Percentiles rank a stretch among this genome's conserved stretches.
Conservation (phyloP, 768 basidiomycete genomes). For the Boletales sp. region DNA sequence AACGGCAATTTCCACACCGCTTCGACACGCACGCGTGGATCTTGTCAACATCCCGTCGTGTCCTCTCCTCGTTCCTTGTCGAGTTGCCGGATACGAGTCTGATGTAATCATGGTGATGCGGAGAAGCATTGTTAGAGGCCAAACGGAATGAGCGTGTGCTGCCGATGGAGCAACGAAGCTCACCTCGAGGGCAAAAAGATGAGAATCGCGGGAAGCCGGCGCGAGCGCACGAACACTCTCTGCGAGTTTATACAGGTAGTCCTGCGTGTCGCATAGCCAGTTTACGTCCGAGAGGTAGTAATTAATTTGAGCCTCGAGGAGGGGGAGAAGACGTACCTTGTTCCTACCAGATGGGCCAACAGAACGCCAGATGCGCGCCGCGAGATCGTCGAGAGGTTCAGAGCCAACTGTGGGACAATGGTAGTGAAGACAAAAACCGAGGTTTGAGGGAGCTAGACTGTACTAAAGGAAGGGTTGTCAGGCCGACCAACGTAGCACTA, state of each 20-base stretch:
- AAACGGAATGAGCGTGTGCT: too few relatives aligned
- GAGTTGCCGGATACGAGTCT: too few relatives aligned
- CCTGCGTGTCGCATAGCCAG: constrained; percentile 40
- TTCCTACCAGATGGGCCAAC: constrained; percentile 88
- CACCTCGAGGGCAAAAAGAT: constrained; percentile 77
- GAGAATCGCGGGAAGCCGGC: constrained; percentile 69
- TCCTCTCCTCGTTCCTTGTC: too few relatives aligned
- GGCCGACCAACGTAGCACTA: constrained; percentile 86
- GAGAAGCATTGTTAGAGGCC: too few relatives aligned
- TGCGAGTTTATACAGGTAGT: constrained; percentile 81
- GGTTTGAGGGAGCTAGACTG: constrained; percentile 12
- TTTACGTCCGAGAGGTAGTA: neutral
- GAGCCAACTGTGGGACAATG: constrained; percentile 59
- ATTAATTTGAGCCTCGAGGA: neutral
- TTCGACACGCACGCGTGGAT: too few relatives aligned
- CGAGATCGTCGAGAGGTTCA: constrained; percentile 68
- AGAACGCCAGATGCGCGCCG: constrained; percentile 66
- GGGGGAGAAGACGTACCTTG: constrained; percentile 51
- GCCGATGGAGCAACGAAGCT: constrained; percentile 5
- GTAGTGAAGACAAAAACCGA: neutral
- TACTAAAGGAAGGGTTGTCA: constrained; percentile 88
- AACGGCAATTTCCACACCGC: too few relatives aligned
- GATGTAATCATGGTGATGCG: too few relatives aligned
- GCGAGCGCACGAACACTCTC: constrained; percentile 70
- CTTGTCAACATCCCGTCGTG: too few relatives aligned